Conservation (phyloP, 192 early-diverging fungal genomes). For the Backusella westeae region DNA sequence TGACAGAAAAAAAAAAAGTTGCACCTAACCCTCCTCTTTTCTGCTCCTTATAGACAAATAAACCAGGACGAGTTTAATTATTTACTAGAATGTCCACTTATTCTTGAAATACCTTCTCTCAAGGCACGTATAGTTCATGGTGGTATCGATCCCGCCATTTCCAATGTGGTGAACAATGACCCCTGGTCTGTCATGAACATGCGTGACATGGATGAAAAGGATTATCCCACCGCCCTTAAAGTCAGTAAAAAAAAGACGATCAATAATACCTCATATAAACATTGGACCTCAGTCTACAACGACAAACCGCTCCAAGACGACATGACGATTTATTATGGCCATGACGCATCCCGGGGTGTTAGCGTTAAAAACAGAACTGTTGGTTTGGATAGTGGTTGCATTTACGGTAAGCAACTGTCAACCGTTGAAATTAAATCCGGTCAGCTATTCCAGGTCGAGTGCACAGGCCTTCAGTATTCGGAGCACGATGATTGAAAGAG, state of each 20-base stretch:
- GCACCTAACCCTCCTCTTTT: too few species aligned
- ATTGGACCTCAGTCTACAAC: constrained; percentile 8
- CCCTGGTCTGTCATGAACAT: constrained; percentile 61
- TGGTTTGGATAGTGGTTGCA: constrained; percentile 71
- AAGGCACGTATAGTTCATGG: constrained; percentile 65
- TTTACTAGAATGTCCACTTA: constrained; percentile 49
- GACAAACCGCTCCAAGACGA: background rate
- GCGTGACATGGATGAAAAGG: constrained; percentile 46
- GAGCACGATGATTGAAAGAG: background rate
- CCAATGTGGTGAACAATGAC: constrained; percentile 47
- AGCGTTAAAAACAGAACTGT: constrained; percentile 50
- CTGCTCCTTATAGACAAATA: constrained; percentile 18
- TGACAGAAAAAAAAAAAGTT: background rate
- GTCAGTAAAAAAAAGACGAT: constrained; percentile 35
- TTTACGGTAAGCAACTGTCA: constrained; percentile 61
- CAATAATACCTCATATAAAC: constrained; percentile 30
- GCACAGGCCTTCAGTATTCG: constrained; percentile 6
- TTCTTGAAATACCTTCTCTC: constrained; percentile 43
- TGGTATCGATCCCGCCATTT: constrained; percentile 51
- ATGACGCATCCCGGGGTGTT: constrained; percentile 61
- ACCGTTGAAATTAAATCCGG: constrained; percentile 42
- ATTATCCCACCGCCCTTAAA: constrained; percentile 35
- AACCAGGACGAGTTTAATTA: constrained; percentile 48
- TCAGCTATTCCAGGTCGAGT: constrained; percentile 18
- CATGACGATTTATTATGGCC: constrained; percentile 60